Base-by-base conservation (phyloP, 768 basidiomycete species). In the Xerocomellus intermedius region DNA sequence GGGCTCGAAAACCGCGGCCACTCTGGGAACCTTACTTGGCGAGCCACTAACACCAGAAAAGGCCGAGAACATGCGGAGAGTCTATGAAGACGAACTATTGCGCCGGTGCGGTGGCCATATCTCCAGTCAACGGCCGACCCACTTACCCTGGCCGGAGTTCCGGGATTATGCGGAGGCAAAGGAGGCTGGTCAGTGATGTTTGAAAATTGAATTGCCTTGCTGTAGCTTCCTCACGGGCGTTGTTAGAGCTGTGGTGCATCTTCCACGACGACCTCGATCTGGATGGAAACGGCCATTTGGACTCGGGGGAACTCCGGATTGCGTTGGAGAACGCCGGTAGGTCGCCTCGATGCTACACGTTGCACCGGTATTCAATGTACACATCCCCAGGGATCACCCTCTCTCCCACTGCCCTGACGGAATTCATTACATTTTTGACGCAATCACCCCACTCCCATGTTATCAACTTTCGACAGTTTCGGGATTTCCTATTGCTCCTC, bases 231-330 rank as follows among this genome's bases (percentile, higher is more conserved):
- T 70, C 55, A 60, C 45, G 14, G 42, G 50, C 54, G 42, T 48
- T 53, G 41, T 46, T 54, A 92, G 94, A 96, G 71, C 77, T 97
- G 21, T 97, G 95, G 95, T 77, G 82, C 48, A 85, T 94, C 52
- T 97, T 97, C 72, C 91, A 91, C 60, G 80, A 93, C 65, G 89
- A 94, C 63, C 80, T 97, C 46, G 95, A 96, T 74, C 76, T 93
- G 57, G 93, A 97, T 65, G 82, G 89, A 26, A 91, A 97, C 71
- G 94, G 92, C 8, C 82, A 81, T 52, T 70, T 97, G 30, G 92
- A 94, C 64, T 75, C 80, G 8, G 71, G 74, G 16, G 88, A 89
- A 64, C 73, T 89, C 54, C 67, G 75, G 37, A 60, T 75, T n/a
- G 86, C 87, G 4, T 73, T 96, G 42, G 71, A 74, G 48, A 84